A percentile compares a stretch with the other conserved stretches of the same genome.
These are phyloP conservation scores for Asterophora lycoperdoides DNA, from an alignment of 768 basidiomycete species.

Conservation along the genomic window DNA sequence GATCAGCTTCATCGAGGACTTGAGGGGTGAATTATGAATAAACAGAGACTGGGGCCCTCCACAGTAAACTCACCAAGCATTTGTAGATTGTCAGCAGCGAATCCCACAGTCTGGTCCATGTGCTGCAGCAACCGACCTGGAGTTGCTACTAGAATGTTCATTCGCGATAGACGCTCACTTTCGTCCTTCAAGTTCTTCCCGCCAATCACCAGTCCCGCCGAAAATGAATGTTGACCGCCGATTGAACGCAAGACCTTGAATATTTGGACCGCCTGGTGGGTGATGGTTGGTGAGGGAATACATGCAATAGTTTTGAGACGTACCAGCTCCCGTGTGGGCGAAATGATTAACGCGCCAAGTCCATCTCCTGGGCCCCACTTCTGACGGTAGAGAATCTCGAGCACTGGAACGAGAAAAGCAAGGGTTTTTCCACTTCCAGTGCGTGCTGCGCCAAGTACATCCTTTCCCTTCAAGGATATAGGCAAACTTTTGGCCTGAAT, in stretches of 20 bases:
- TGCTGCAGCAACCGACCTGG: slow-evolving; percentile 94
- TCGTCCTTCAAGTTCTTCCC: slow-evolving; percentile 96
- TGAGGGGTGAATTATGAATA: slow-evolving; percentile 1
- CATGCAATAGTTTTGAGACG: slow-evolving; percentile 21
- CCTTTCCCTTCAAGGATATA: slow-evolving; percentile 87
- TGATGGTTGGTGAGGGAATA: background rate
- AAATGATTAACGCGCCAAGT: slow-evolving; percentile 86
- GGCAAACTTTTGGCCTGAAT: slow-evolving; percentile 92
- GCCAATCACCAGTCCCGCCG: slow-evolving; percentile 92
- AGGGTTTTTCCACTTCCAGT: slow-evolving; percentile 97
- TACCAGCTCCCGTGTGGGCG: slow-evolving; percentile 90
- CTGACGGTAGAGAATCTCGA: slow-evolving; percentile 84
- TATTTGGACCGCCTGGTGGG: slow-evolving; percentile 85
- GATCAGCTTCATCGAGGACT: slow-evolving; percentile 97
- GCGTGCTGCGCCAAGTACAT: slow-evolving; percentile 92
- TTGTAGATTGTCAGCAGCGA: slow-evolving; percentile 89
- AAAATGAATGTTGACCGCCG: slow-evolving; percentile 87
- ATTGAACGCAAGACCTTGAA: slow-evolving; percentile 95
- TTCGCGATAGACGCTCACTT: slow-evolving; percentile 77
- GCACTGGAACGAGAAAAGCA: slow-evolving; percentile 89
- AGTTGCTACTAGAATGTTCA: slow-evolving; percentile 99
- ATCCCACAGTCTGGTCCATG: slow-evolving; percentile 97
- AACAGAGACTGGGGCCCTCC: slow-evolving; percentile 1
- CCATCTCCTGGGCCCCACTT: slow-evolving; percentile 96
- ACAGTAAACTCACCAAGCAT: slow-evolving; percentile 61